Evolutionary conservation across 306 rosid genomes (phyloP).

Genomic region (Cicer yamashitae): DNA sequence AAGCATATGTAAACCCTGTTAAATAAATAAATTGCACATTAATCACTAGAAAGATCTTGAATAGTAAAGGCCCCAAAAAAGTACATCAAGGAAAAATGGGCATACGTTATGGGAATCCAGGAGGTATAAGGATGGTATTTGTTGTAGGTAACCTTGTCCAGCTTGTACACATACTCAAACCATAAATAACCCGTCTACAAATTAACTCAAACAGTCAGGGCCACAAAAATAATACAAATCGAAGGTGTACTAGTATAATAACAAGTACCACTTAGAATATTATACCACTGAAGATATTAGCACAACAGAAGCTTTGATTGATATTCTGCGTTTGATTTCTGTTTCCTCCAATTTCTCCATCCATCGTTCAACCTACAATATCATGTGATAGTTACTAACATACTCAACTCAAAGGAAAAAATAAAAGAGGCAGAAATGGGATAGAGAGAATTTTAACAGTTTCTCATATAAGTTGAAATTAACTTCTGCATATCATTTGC

Average conservation of each 20-base stretch:
- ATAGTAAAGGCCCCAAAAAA: conserved; percentile 23
- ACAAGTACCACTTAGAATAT: neutral
- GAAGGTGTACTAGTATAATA: conserved; percentile 28
- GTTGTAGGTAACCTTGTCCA: conserved; percentile 87
- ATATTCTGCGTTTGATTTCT: conserved; percentile 73
- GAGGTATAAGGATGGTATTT: conserved; percentile 96
- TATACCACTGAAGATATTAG: conserved; percentile 65
- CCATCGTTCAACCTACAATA: conserved; percentile 83
- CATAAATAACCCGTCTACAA: conserved; percentile 86
- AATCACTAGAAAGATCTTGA: conserved; percentile 36
- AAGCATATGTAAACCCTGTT: conserved; percentile 84
- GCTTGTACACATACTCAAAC: conserved; percentile 84
- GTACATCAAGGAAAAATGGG: conserved; percentile 34
- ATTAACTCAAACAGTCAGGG: conserved; percentile 39
- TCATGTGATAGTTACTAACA: conserved; percentile 35
- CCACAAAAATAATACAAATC: conserved; percentile 36
- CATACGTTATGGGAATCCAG: conserved; percentile 98
- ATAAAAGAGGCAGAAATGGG: neutral
- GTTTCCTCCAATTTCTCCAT: conserved; percentile 96
- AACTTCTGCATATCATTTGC: neutral
- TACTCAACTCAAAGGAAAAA: conserved; percentile 38
- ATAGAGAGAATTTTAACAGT: neutral
- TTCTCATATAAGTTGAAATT: neutral
- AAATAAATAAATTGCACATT: conserved; percentile 38
- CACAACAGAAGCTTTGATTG: conserved; percentile 75